These are phyloP conservation scores for Cucurbita pepo DNA, from an alignment of 306 rosid species.

Conservation along the genomic window DNA sequence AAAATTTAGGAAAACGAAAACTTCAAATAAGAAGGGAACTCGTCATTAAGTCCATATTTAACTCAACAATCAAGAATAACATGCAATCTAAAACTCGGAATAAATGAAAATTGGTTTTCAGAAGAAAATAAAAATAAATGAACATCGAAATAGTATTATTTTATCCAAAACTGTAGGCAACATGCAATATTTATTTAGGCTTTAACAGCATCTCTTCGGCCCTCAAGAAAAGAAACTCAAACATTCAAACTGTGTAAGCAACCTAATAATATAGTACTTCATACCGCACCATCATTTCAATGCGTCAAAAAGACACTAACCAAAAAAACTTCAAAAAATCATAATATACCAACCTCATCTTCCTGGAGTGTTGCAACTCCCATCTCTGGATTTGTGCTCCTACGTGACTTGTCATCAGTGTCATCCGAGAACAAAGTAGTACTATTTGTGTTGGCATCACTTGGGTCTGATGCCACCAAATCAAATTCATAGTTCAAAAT, in stretches of 20 bases:
- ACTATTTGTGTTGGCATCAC: conserved; percentile 82
- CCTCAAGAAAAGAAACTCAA: not conserved
- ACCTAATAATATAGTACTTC: not conserved
- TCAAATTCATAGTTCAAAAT: conserved; percentile 67
- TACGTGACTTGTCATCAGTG: conserved; percentile 61
- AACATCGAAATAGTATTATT: not conserved
- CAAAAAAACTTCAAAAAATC: not conserved
- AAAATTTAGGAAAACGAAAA: not conserved
- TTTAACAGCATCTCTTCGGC: not conserved
- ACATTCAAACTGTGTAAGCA: not conserved
- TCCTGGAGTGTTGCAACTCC: conserved; percentile 41
- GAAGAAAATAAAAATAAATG: not conserved
- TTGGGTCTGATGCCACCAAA: conserved; percentile 67
- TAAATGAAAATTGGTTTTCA: not conserved
- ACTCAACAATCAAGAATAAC: not conserved
- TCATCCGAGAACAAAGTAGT: conserved; percentile 90
- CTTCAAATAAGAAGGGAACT: not conserved
- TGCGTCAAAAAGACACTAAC: not conserved
- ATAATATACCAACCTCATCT: conserved; percentile 16
- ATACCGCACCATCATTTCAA: not conserved
- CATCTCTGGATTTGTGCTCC: conserved; percentile 41
- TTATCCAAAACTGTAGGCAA: not conserved
- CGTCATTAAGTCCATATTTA: not conserved
- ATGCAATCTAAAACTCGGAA: not conserved
- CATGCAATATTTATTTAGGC: not conserved